phyloP scores from a whole-genome alignment of 2,329 filamentous ascomycete genomes.

The Ambrosiella cleistominuta region DNA sequence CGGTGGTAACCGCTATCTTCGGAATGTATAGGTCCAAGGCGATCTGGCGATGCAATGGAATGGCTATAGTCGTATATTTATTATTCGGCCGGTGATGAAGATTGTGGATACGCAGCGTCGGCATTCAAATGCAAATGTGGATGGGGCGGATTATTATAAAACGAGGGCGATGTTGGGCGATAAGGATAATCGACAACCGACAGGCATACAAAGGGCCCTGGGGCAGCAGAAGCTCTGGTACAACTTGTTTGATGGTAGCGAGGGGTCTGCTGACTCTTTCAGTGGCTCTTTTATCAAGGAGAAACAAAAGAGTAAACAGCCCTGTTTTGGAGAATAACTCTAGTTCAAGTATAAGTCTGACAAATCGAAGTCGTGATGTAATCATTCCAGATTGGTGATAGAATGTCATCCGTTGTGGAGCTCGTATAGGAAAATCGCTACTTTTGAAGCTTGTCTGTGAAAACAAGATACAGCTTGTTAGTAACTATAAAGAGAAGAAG shows the following conservation, averaged over 20 bases:
- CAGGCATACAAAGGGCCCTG: not conserved
- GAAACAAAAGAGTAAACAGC: not conserved
- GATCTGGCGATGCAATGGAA: too few relatives aligned
- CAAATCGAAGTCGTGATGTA: too few relatives aligned
- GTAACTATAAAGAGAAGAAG: too few relatives aligned
- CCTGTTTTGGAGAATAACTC: too few relatives aligned
- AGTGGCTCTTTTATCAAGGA: not conserved
- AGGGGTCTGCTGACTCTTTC: not conserved
- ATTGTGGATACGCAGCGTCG: not conserved
- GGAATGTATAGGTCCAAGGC: too few relatives aligned
- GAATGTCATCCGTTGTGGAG: too few relatives aligned
- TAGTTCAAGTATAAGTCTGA: too few relatives aligned
- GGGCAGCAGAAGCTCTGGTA: not conserved
- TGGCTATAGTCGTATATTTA: not conserved
- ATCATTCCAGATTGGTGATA: too few relatives aligned
- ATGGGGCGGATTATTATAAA: not conserved
- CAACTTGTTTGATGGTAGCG: not conserved
- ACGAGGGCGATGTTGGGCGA: not conserved
- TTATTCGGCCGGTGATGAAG: not conserved
- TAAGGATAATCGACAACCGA: not conserved
- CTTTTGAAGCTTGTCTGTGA: too few relatives aligned
- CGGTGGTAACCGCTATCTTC: too few relatives aligned
- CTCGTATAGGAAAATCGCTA: too few relatives aligned
- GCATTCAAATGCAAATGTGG: not conserved
- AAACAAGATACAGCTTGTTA: too few relatives aligned